A percentile compares a stretch with the other conserved stretches of the same genome.
These are phyloP conservation scores for Tephrocybe sp. DNA, from an alignment of 768 basidiomycete genomes.

Conservation along the genomic window DNA sequence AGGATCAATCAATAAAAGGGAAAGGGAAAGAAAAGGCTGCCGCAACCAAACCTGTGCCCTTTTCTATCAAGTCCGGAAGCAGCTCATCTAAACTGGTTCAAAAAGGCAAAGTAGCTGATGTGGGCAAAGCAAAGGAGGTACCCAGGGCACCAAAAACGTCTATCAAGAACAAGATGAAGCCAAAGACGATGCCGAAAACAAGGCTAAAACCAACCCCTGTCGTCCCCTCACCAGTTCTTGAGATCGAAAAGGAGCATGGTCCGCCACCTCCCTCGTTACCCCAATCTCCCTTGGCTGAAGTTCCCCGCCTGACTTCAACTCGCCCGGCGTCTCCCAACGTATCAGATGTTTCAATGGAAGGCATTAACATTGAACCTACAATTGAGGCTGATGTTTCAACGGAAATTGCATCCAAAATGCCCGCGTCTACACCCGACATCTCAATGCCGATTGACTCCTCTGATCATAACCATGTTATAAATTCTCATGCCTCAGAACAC, in stretches of 20 bases:
- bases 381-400: background rate
- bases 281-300: background rate
- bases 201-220: conserved; percentile 28
- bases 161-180: conserved; percentile 36
- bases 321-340: conserved; percentile 6
- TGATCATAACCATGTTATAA: no score
- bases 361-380: background rate
- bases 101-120: conserved; percentile 1
- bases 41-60: conserved; percentile 10
- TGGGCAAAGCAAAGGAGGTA: conserved; percentile 14
- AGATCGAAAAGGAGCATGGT: background rate
- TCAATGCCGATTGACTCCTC: background rate
- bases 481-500: background rate
- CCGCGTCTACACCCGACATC: background rate
- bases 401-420: background rate
- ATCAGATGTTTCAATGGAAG: conserved; percentile 7
- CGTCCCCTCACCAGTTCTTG: background rate
- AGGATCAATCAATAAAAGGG: conserved; percentile 15
- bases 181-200: conserved; percentile 19
- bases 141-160: conserved; percentile 25
- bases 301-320: background rate
- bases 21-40: conserved; percentile 22
- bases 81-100: conserved; percentile 7
- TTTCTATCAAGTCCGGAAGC: conserved; percentile 4
- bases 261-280: background rate